Base-by-base conservation (phyloP, 2,329 filamentous ascomycete species). In the Venturia carpophila region DNA sequence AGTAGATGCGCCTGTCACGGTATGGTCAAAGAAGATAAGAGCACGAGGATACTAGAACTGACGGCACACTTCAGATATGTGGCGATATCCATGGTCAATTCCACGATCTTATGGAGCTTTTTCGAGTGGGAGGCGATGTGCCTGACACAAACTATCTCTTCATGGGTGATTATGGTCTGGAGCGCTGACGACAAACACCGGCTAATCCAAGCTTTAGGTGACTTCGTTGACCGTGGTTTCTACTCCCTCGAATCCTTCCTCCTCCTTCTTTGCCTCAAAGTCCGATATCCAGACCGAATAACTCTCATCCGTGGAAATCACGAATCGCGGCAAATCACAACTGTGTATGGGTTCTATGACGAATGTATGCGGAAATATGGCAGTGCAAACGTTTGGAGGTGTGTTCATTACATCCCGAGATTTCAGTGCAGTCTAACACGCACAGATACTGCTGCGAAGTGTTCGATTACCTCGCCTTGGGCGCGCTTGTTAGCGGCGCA, bases 31-130 rank as follows among this genome's bases (percentile, higher is more conserved):
- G 42, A 21, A 42, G 52, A 58, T 11, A 39, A 30, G 39, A 34
- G 52, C 30, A 15, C 6, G 30, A 42, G n/a, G 34, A n/a, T 11
- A 58, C 10, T 10, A 60, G 9, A 17, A 13, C 55, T 49, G 27
- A 65, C 58, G 13, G 19, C 17, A 2, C 19, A 17, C 15, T 30
- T 19, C 62, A 90, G 86, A 96, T 96, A 83, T 97, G 93, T 73
- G 93, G 93, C 71, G 93, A 97, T 74, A 97, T 97, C 66, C 93
- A 97, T 74, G 92, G 92, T 70, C 92, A 97, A 75, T 97, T 97
- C 73, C 92, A 97, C 73, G 92, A 97, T 74, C 78, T 97, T 71
- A 97, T 97, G 93, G 93, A 97, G 77, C 85, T 97, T 6, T 97
- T 97, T 75, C 86, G 92, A 64, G 92, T 97, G 4, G 92, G 92